Evolutionary conservation across 768 basidiomycete genomes (phyloP), one percentile per base, ranked within the genome.

Genomic region (Lactarius deliciosus): DNA sequence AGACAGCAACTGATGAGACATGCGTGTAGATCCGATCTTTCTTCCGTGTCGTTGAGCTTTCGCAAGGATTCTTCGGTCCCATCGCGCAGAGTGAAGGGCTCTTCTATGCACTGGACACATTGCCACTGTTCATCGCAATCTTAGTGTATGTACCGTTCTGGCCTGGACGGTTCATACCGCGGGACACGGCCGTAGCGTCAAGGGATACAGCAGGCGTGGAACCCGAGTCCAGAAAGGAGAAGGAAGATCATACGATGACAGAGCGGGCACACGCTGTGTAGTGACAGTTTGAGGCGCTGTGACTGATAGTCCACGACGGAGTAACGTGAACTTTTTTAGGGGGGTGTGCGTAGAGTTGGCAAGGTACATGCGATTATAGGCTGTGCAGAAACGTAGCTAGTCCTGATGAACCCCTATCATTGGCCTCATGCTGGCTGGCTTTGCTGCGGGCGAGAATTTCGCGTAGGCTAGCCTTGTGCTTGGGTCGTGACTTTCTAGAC

Each of bases 101-200:
- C 70, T 90, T 92, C 74, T 92, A 90, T 72, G 83, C 77, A 1
- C 78, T 91, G 45, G 86, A 92, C 73, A 83, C 87, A 0, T 78
- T 90, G 5, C 89, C 89, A 9, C 79, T 90, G 9, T 81, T 86
- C 66, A 73, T 90, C 38, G 86, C 88, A 30, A 82, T 86, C 54
- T 75, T 74, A 0, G 76, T 84, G 16, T 89, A 87, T 70, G 76
- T 83, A 20, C 71, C 78, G 16, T 85, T 87, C 74, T 92, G 89
- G 88, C 90, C 88, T 3, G 86, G 86, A 7, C 74, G 81, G 68
- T 83, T 84, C 71, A 85, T 86, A 34, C 70, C 70, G 0, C 65
- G 47, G 38, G 36, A 32, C 22, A 55, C 40, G 2, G 34, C 22
- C 38, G 36, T 36, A 32, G 28, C 16, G 74, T 79, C 79, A 70